phyloP scores from a whole-genome alignment of 2,329 filamentous ascomycete genomes.

The Apiospora arundinis region DNA sequence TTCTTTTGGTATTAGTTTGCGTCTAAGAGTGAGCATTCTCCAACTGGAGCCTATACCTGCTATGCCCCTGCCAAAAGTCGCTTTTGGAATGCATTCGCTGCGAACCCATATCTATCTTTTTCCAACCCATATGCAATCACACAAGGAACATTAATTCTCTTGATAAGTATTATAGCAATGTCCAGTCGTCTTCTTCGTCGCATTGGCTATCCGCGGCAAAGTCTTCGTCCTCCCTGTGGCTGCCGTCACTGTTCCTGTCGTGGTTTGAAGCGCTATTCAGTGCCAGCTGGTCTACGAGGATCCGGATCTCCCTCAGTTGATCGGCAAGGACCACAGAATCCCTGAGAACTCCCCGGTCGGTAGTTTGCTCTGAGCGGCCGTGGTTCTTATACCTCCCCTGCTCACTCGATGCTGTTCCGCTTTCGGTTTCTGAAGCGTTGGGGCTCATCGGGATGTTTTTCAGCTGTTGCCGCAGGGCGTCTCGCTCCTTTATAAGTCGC shows the following conservation, averaged over 20 bases:
- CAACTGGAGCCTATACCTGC: background rate
- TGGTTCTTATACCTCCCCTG: background rate
- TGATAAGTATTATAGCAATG: conserved; percentile 18
- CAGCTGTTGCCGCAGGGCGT: conserved; percentile 26
- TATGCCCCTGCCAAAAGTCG: background rate
- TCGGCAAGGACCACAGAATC: conserved; percentile 23
- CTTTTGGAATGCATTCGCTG: background rate
- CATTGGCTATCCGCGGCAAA: background rate
- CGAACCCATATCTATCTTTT: background rate
- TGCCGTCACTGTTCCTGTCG: conserved; percentile 17
- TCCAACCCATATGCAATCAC: background rate
- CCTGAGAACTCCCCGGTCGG: background rate
- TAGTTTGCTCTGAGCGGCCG: background rate
- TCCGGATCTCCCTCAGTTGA: conserved; percentile 29
- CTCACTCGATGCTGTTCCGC: background rate
- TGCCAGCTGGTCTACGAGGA: conserved; percentile 27
- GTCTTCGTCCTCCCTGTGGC: conserved; percentile 12
- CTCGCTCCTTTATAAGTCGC: conserved; percentile 28
- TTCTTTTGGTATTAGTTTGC: background rate
- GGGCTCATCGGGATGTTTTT: background rate
- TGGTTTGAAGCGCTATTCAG: conserved; percentile 16
- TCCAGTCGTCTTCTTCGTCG: conserved; percentile 20
- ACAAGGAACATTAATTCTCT: background rate
- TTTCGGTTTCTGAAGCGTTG: background rate
- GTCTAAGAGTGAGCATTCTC: background rate